Percentiles rank a stretch among this genome's conserved stretches.
phyloP scores from a whole-genome alignment of 83 land plant species.

The Diphasiastrum complanatum region DNA sequence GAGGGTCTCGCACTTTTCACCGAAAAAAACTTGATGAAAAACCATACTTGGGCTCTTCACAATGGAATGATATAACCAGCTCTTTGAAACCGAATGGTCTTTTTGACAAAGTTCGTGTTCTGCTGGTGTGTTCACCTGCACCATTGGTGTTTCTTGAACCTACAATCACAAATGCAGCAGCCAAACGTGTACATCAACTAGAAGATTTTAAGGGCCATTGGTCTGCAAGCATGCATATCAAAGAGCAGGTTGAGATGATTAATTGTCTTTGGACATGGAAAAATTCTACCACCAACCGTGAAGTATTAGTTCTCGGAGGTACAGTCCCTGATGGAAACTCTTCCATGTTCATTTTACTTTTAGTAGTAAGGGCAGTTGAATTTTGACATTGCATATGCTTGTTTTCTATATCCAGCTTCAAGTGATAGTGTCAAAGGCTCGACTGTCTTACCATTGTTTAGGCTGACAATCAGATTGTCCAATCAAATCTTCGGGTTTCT shows the following conservation, averaged over 20 bases:
- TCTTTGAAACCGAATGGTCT: slow-evolving; percentile 28
- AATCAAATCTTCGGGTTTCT: too few species aligned
- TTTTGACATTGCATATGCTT: background rate
- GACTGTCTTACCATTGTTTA: too few species aligned
- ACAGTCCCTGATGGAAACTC: background rate
- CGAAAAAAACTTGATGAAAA: slow-evolving; percentile 32
- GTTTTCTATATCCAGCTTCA: background rate
- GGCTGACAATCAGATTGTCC: too few species aligned
- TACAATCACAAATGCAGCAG: slow-evolving; percentile 26
- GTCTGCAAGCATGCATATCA: slow-evolving; percentile 27
- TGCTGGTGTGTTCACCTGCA: slow-evolving; percentile 44
- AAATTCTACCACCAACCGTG: slow-evolving; percentile 20
- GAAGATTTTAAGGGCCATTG: slow-evolving; percentile 51
- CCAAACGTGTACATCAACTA: slow-evolving; percentile 23
- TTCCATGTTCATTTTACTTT: background rate
- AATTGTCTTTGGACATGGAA: slow-evolving; percentile 35
- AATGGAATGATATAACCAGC: slow-evolving; percentile 38
- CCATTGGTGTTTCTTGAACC: slow-evolving; percentile 47
- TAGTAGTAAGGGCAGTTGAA: background rate
- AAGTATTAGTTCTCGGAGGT: slow-evolving; percentile 47
- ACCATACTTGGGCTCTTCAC: slow-evolving; percentile 33
- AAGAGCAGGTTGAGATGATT: slow-evolving; percentile 39
- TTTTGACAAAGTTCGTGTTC: slow-evolving; percentile 23
- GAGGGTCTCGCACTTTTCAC: slow-evolving; percentile 47
- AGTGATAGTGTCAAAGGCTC: background rate